Base-by-base conservation (phyloP, 257 asterid species). In the Solanum appendiculatum region DNA sequence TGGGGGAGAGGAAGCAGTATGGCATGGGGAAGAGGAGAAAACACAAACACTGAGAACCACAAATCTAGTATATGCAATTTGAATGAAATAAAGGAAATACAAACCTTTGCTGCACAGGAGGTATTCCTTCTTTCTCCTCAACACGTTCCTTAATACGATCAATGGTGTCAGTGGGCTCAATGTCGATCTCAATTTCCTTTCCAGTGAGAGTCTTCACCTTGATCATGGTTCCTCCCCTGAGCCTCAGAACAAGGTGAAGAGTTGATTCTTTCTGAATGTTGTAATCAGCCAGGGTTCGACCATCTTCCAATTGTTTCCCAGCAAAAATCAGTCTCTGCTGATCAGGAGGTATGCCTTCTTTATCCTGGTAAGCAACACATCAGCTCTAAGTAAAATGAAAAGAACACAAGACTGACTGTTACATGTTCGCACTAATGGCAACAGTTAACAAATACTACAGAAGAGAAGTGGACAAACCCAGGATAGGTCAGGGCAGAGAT, bases 101-200 rank as follows among this genome's bases (percentile, higher is more conserved):
- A 66, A 60, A 93, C 98, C 98, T 94, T 88, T 94, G 98, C 86
- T 92, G 95, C 85, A 92, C 91, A 0, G 96, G 95, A 46, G 98
- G 98, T 33, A 94, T 94, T 84, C 98, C 98, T 89, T 93, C 98
- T 86, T 94, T 94, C 94, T 94, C 98, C 91, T 93, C 95, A 37
- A 93, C 94, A 69, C 95, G 92, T 88, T 93, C 98, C 92, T 94
- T 94, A 33, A 94, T 91, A 85, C 95, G 89, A 85, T 93, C 95
- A 64, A 94, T 92, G 69, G 98, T 94, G 86, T 94, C 96, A n/a
- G 88, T 92, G 16, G 93, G 98, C 89, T 94, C 98, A 31, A 94
- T 92, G 73, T 94, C 97, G 9, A 92, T 92, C 87, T 93, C 96
- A 72, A 92, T 93, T 88, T 94, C 96, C 87, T 94, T 93, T 39